Conservation (phyloP, 306 rosid genomes). For the Lathyrus tuberosus region DNA sequence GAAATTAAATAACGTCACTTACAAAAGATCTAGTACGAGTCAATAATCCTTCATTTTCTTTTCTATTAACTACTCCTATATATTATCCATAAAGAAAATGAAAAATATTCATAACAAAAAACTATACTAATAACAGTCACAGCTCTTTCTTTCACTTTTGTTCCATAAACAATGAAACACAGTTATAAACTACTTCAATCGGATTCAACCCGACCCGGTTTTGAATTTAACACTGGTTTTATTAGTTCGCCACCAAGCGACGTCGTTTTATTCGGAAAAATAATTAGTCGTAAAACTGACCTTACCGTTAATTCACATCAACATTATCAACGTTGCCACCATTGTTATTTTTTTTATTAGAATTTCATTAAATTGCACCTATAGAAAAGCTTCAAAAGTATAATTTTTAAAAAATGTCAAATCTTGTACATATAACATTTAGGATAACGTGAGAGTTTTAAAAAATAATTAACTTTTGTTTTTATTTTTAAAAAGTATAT, state of each 20-base stretch:
- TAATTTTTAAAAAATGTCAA: no score
- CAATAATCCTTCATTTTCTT: background rate
- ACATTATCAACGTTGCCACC: no score
- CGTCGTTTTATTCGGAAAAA: conserved; percentile 48
- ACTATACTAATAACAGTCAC: background rate
- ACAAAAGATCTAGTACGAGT: no score
- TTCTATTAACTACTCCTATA: background rate
- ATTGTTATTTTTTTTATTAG: no score
- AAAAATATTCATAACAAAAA: background rate
- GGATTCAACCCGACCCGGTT: conserved; percentile 8
- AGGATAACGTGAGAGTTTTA: no score
- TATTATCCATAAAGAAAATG: background rate
- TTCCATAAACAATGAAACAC: conserved; percentile 13
- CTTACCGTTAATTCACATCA: no score
- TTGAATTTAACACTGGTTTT: conserved; percentile 31
- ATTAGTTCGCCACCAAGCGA: background rate
- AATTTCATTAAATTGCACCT: no score
- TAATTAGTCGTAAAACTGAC: conserved; percentile 36
- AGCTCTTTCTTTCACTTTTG: background rate
- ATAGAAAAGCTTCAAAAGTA: no score
- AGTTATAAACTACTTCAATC: background rate
- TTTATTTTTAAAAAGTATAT: no score
- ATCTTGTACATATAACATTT: no score
- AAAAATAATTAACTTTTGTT: no score
- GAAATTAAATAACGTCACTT: background rate